Percentiles rank a stretch among this genome's conserved stretches.
These are phyloP conservation scores for Alternaria infectoria DNA, from an alignment of 2,329 filamentous ascomycete species.

Conservation along the genomic window DNA sequence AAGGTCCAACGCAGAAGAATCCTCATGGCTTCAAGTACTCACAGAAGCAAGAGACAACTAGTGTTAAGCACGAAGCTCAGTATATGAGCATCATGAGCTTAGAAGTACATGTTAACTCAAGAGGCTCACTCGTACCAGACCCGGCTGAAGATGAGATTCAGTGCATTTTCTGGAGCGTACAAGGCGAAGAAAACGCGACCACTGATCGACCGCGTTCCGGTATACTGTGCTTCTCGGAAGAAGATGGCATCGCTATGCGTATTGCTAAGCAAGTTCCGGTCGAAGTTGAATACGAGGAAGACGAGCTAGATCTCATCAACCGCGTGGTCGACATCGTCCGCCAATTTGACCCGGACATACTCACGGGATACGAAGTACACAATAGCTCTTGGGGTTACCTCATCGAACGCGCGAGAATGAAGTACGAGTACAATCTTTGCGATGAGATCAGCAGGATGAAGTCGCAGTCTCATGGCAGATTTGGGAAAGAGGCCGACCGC, in stretches of 20 bases:
- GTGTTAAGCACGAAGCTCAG: conserved; percentile 80
- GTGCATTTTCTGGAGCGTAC: conserved; percentile 88
- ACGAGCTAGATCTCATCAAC: conserved; percentile 84
- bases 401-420: conserved; percentile 83
- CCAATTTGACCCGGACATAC: conserved; percentile 83
- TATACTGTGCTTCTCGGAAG: conserved; percentile 73
- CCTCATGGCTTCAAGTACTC: conserved; percentile 85
- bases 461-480: conserved; percentile 78
- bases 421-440: conserved; percentile 89
- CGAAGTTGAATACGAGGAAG: conserved; percentile 74
- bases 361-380: conserved; percentile 95
- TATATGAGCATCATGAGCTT: conserved; percentile 98
- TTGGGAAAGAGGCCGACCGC: conserved; percentile 83
- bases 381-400: conserved; percentile 94
- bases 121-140: conserved; percentile 81
- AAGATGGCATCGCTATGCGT: conserved; percentile 63
- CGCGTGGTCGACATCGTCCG: conserved; percentile 88
- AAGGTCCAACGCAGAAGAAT: conserved; percentile 83
- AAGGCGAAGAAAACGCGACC: conserved; percentile 72
- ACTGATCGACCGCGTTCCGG: conserved; percentile 67
- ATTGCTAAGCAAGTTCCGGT: conserved; percentile 67
- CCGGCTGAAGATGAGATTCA: conserved; percentile 88
- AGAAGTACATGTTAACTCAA: conserved; percentile 88
- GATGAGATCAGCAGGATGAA: conserved; percentile 92
- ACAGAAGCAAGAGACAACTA: conserved; percentile 75